Conservation (phyloP, 1,284 basidiomycete genomes). For the Schizophyllum commune region DNA sequence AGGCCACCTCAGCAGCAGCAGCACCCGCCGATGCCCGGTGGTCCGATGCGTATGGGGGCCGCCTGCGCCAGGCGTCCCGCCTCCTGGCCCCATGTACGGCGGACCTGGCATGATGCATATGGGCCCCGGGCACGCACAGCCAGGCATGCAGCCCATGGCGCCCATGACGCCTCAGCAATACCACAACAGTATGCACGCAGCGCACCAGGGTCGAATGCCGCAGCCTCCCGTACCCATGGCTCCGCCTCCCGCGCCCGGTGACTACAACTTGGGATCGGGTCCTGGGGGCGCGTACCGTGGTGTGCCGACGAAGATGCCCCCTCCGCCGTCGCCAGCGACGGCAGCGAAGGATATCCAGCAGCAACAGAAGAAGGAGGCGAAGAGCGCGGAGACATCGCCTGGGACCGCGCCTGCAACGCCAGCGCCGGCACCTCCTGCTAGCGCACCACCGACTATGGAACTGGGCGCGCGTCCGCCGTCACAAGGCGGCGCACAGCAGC, state of each 20-base stretch:
- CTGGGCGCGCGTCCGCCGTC: conserved; percentile 14
- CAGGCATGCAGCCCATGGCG: background rate
- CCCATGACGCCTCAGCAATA: background rate
- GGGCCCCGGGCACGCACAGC: background rate
- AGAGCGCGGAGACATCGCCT: conserved; percentile 36
- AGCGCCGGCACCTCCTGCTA: conserved; percentile 24
- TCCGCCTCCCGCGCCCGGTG: background rate
- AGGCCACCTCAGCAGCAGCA: background rate
- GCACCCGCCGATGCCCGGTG: background rate
- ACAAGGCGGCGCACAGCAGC: conserved; percentile 28
- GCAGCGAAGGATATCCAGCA: conserved; percentile 27
- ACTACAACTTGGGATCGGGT: background rate
- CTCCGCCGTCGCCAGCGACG: conserved; percentile 40
- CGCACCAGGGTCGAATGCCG: background rate
- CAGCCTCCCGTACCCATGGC: background rate
- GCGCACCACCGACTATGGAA: conserved; percentile 43
- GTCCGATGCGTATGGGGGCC: background rate
- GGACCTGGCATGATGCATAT: background rate
- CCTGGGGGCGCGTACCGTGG: too few species aligned
- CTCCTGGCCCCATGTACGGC: background rate
- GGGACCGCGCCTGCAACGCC: conserved; percentile 28
- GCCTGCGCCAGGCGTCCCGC: too few species aligned
- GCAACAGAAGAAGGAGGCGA: conserved; percentile 18
- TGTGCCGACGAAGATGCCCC: conserved; percentile 29
- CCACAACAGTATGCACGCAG: background rate